Conservation (phyloP, 2,329 filamentous ascomycete genomes). For the Penicillium fuscoglaucum region DNA sequence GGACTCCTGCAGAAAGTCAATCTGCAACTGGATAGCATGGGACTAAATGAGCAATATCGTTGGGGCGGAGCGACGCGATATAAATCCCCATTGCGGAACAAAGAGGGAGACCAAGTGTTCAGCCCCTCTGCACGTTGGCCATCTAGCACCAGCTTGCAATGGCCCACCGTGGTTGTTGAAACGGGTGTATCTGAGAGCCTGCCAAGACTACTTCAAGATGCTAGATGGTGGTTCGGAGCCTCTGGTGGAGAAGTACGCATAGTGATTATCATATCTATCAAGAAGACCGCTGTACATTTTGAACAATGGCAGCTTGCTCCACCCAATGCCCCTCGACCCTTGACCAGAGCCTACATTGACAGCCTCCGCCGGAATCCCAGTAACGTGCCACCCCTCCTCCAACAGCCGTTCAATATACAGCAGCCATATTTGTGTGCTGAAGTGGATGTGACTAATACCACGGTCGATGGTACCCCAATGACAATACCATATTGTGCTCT, state of each 20-base stretch:
- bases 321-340: not conserved
- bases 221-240: slow-evolving; percentile 6
- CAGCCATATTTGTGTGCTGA: not conserved
- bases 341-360: not conserved
- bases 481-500: not conserved
- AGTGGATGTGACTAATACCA: not conserved
- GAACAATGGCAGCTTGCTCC: slow-evolving; percentile 7
- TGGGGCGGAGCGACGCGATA: no score
- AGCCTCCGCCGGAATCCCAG: not conserved
- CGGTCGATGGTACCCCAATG: not conserved
- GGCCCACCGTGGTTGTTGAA: slow-evolving; percentile 8
- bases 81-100: no score
- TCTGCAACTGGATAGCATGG: no score
- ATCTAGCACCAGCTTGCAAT: not conserved
- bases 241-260: slow-evolving; percentile 5
- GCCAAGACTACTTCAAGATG: slow-evolving; percentile 1
- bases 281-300: not conserved
- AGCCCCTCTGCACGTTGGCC: not conserved
- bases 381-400: not conserved
- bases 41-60: no score
- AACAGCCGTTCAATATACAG: not conserved
- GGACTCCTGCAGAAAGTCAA: no score
- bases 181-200: slow-evolving; percentile 10
- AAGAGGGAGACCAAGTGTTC: no score
- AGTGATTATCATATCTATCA: slow-evolving; percentile 3